These are phyloP conservation scores for Fusarium tricinctum DNA, from an alignment of 2,329 filamentous ascomycete genomes.

Conservation along the genomic window DNA sequence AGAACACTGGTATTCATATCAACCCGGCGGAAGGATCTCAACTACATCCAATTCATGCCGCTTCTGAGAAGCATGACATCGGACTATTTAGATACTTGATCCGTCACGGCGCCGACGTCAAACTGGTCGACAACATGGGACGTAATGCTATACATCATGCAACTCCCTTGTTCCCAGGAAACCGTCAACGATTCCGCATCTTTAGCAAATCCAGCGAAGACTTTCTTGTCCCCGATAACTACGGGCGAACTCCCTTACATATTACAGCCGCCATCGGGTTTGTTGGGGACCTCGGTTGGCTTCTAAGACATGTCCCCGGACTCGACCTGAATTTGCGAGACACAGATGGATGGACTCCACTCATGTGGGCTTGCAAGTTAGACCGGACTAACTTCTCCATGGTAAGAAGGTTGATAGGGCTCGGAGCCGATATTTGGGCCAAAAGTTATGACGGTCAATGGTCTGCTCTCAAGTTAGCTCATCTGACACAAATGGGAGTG, in stretches of 20 bases:
- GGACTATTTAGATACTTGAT: neutral
- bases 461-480: neutral
- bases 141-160: neutral
- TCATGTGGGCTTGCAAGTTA: constrained; percentile 12
- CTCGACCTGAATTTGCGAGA: neutral
- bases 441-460: constrained; percentile 5
- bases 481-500: neutral
- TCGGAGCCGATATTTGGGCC: constrained; percentile 5
- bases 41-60: neutral
- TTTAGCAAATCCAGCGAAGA: neutral
- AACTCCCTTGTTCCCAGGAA: too few relatives aligned
- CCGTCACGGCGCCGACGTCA: neutral
- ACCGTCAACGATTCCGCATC: neutral
- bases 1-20: neutral
- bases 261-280: neutral
- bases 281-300: neutral
- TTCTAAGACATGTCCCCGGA: neutral
- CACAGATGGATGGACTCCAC: constrained; percentile 7
- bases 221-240: neutral
- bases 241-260: constrained; percentile 4
- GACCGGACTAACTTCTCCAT: neutral
- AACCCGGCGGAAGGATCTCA: neutral
- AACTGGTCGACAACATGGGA: neutral
- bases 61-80: accelerated
- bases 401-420: neutral